Conservation (phyloP, 306 rosid species). For the Rubus idaeus region DNA sequence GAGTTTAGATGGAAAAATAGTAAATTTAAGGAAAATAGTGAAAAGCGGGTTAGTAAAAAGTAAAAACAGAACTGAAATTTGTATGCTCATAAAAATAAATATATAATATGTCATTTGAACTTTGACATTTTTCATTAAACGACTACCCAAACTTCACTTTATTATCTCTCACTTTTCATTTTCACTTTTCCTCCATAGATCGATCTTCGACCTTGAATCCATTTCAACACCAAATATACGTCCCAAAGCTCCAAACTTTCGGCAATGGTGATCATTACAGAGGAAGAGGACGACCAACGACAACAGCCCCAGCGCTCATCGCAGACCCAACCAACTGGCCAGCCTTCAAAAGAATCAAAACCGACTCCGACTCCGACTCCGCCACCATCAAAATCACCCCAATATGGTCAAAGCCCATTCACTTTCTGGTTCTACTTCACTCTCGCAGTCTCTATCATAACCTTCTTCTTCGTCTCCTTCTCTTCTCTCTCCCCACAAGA, state of each 20-base stretch:
- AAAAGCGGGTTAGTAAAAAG: too few relatives aligned
- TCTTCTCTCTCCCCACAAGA: conserved; percentile 58
- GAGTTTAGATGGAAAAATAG: too few relatives aligned
- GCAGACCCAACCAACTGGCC: conserved; percentile 22
- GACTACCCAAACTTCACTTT: too few relatives aligned
- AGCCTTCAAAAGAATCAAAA: conserved; percentile 18
- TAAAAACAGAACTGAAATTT: too few relatives aligned
- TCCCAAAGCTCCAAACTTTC: conserved; percentile 23
- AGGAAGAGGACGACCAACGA: conserved; percentile 47
- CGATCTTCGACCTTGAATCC: not conserved
- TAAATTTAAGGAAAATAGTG: too few relatives aligned
- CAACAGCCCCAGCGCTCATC: conserved; percentile 28
- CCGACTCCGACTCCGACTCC: conserved; percentile 30
- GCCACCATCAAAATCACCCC: conserved; percentile 17
- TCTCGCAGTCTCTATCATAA: conserved; percentile 53
- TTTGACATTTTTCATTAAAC: too few relatives aligned
- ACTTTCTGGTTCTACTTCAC: conserved; percentile 87
- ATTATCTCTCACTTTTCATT: too few relatives aligned
- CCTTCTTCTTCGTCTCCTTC: conserved; percentile 46
- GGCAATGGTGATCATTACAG: conserved; percentile 81
- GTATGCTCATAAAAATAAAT: too few relatives aligned
- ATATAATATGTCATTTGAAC: too few relatives aligned
- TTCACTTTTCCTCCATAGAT: not conserved
- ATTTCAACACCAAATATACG: not conserved
- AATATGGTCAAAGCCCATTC: conserved; percentile 39